Evolutionary conservation across 352 stramenopile genomes (phyloP).

Genomic region (Phytophthora sp.): DNA sequence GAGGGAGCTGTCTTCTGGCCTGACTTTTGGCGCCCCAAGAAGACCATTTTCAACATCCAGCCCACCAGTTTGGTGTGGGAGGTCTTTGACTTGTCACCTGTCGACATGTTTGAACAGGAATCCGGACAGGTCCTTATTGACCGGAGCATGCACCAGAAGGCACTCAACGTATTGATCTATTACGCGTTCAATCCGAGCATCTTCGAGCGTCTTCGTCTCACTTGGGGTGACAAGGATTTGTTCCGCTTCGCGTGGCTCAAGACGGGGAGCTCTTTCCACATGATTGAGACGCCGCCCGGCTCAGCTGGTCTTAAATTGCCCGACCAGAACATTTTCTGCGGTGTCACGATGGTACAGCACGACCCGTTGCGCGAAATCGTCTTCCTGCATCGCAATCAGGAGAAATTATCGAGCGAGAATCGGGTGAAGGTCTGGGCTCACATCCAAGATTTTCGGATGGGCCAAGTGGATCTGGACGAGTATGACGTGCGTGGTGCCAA

Average conservation of each 20-base stretch:
- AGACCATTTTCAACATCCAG: conserved; percentile 85
- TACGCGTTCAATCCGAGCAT: conserved; percentile 54
- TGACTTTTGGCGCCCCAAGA: conserved; percentile 71
- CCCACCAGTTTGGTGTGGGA: conserved; percentile 69
- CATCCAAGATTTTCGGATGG: conserved; percentile 58
- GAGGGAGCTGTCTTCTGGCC: conserved; percentile 80
- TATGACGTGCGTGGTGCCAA: conserved; percentile 70
- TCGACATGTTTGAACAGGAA: conserved; percentile 84
- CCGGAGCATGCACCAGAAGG: conserved; percentile 42
- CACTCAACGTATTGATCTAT: conserved; percentile 73
- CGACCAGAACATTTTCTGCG: conserved; percentile 67
- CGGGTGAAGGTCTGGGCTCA: conserved; percentile 50
- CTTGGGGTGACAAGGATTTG: conserved; percentile 83
- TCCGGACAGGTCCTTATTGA: conserved; percentile 78
- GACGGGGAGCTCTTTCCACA: conserved; percentile 60
- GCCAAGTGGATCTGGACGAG: conserved; percentile 36
- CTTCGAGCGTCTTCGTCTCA: conserved; percentile 54
- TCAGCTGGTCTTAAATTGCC: conserved; percentile 50
- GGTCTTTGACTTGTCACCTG: conserved; percentile 59
- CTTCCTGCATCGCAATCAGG: conserved; percentile 69
- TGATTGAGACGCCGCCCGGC: conserved; percentile 58
- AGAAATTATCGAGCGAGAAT: conserved; percentile 57
- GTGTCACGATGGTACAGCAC: conserved; percentile 73
- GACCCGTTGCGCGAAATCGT: conserved; percentile 52
- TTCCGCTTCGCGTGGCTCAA: conserved; percentile 86